phyloP scores from a whole-genome alignment of 176 grass and related monocot species.

The Triticum dicoccoides region DNA sequence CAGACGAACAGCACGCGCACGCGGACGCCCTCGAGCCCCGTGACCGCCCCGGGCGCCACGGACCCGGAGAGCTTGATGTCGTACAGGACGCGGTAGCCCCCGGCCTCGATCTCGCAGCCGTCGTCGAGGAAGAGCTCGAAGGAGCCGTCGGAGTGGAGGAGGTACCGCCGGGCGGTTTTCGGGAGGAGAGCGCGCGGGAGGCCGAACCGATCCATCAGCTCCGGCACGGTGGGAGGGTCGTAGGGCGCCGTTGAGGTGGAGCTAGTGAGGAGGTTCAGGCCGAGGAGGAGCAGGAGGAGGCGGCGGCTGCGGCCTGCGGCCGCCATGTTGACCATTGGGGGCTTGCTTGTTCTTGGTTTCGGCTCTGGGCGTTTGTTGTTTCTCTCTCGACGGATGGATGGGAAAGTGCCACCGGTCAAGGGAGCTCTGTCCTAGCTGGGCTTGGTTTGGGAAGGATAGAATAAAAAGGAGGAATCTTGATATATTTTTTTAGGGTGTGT shows the following conservation, averaged over 20 bases:
- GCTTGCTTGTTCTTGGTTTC: constrained; percentile 31
- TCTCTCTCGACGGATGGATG: constrained; percentile 6
- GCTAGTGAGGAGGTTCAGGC: neutral
- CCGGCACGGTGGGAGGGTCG: constrained; percentile 53
- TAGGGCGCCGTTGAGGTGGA: constrained; percentile 19
- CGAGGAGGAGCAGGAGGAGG: constrained; percentile 28
- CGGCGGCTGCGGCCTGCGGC: constrained; percentile 7
- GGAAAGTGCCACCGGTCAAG: constrained; percentile 1
- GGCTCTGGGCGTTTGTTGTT: neutral
- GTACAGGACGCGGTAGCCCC: constrained; percentile 43
- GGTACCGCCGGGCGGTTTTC: constrained; percentile 57
- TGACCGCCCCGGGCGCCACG: constrained; percentile 32
- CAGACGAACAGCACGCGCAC: constrained; percentile 59
- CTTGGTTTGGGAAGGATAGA: neutral
- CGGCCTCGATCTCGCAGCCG: constrained; percentile 44
- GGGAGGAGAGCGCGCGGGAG: constrained; percentile 73
- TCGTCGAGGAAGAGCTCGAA: constrained; percentile 69
- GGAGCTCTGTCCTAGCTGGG: neutral
- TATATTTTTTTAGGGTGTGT: neutral
- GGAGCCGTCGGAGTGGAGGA: constrained; percentile 56
- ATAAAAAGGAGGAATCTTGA: neutral
- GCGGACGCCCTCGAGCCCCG: constrained; percentile 52
- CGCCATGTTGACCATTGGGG: constrained; percentile 26
- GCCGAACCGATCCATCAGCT: constrained; percentile 60
- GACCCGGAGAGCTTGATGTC: constrained; percentile 41